Base-by-base conservation (phyloP, 2,329 filamentous ascomycete genomes). In the Elsinoe perseae region DNA sequence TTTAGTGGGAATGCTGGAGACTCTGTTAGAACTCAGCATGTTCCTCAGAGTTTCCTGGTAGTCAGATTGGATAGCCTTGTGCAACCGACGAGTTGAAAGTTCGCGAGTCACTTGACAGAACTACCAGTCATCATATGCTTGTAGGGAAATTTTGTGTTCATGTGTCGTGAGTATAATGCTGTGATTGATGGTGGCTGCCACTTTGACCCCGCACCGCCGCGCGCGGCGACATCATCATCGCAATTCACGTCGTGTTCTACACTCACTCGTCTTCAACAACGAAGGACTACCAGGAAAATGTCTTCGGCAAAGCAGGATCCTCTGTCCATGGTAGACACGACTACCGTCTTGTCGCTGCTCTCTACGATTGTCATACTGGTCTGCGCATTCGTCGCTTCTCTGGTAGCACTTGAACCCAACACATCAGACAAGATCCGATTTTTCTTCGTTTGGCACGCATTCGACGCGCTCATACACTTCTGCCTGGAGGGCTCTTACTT, bases 371-470 rank as follows among this genome's bases (percentile, higher is more conserved):
- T 73, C 2, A 74, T 83, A 46, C 77, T 83, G 63, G 72, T 73
- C 21, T 68, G 74, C 54, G 80, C 81, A 48, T 80, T 79, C 65
- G 25, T 72, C 27, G 69, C 75, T 54, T 79, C 78, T 40, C 64
- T 71, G 16, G 64, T 65, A 40, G 67, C 79, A 8, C 75, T 86
- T 23, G 80, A 84, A 3, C 68, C 73, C 16, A 66, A 75, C 1
- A 75, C 82, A 9, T 72, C 80, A 1, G 68, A 73, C 34, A 80
- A 83, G 53, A 77, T 79, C 56, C 89, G 90, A 60, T 75, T 87
- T 68, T 83, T 96, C 61, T 95, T 95, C 78, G 81, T 95, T 73
- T 96, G 92, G 92, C 91, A 96, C 75, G 80, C 88, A 34, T 95
- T 95, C 73, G 91, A 96, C 70, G 89, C 89, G 28, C 80, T 96